Conservation (phyloP, 2,329 filamentous ascomycete species). For the Cercospora berteroae region DNA sequence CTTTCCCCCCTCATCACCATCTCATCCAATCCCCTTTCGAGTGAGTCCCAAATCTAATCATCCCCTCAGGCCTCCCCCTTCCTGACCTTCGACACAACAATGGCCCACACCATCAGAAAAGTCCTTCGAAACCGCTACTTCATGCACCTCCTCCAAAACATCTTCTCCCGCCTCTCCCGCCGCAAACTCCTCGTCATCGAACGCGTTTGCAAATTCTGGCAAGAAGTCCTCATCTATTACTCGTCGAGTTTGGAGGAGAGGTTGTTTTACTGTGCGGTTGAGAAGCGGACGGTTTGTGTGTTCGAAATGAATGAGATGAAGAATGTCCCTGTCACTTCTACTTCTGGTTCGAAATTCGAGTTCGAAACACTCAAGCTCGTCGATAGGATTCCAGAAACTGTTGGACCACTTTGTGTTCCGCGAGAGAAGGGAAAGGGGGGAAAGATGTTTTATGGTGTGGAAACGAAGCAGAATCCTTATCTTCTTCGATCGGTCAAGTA, state of each 20-base stretch:
- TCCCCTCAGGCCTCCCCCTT: not conserved
- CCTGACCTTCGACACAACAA: not conserved
- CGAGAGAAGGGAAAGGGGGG: not conserved
- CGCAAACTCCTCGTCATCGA: not conserved
- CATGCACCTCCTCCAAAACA: not conserved
- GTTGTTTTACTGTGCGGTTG: not conserved
- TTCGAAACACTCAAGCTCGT: not conserved
- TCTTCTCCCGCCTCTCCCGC: not conserved
- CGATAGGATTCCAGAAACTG: too few relatives aligned
- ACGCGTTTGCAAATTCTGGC: not conserved
- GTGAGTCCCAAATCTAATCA: not conserved
- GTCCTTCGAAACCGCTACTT: not conserved
- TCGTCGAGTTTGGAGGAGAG: not conserved
- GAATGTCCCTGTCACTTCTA: not conserved
- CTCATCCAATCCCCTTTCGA: not conserved
- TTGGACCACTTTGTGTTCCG: not conserved
- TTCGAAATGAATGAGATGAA: not conserved
- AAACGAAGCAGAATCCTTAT: not conserved
- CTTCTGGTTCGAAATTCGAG: not conserved
- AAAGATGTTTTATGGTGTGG: not conserved
- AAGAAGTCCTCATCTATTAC: not conserved
- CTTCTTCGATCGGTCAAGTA: not conserved
- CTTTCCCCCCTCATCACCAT: not conserved
- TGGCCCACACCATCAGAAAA: not conserved
- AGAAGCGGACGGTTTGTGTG: not conserved